These are phyloP conservation scores for Mrakiaceae sp. DNA, from an alignment of 1,284 basidiomycete species.

Conservation along the genomic window DNA sequence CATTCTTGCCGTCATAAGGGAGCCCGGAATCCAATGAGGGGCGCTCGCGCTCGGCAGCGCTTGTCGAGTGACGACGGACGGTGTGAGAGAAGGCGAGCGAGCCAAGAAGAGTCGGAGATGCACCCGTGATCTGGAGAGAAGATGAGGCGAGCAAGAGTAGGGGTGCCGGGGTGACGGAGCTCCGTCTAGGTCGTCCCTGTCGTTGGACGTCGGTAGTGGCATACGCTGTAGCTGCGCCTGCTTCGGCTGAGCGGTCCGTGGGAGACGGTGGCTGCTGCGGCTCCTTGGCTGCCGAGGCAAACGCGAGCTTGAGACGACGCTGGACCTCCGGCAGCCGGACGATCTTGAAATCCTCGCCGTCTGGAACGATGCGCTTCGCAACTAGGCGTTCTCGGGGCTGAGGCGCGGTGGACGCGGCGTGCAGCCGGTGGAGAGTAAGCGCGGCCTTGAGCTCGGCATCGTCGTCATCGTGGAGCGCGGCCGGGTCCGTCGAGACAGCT, in stretches of 20 bases:
- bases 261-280: no score
- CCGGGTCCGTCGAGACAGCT: background rate
- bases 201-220: background rate
- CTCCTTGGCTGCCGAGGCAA: background rate
- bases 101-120: background rate
- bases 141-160: background rate
- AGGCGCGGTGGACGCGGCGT: background rate
- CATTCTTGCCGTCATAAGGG: no score
- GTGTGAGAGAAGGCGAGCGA: background rate
- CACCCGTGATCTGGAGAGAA: background rate
- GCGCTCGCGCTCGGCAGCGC: background rate
- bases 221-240: no score
- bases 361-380: conserved; percentile 1
- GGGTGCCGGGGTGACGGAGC: background rate
- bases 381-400: background rate
- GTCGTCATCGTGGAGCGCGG: conserved; percentile 16
- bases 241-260: no score
- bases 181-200: conserved; percentile 4
- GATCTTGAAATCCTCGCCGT: conserved; percentile 9
- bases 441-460: conserved; percentile 9
- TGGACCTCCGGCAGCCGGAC: conserved; percentile 4
- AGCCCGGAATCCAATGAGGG: no score
- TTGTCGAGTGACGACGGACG: background rate
- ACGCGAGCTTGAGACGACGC: conserved; percentile 1
- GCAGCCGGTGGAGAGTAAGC: conserved; percentile 3